Evolutionary conservation across 352 stramenopile species (phyloP), one percentile per base, ranked within the genome.

Genomic region (Blastocystis sp.): DNA sequence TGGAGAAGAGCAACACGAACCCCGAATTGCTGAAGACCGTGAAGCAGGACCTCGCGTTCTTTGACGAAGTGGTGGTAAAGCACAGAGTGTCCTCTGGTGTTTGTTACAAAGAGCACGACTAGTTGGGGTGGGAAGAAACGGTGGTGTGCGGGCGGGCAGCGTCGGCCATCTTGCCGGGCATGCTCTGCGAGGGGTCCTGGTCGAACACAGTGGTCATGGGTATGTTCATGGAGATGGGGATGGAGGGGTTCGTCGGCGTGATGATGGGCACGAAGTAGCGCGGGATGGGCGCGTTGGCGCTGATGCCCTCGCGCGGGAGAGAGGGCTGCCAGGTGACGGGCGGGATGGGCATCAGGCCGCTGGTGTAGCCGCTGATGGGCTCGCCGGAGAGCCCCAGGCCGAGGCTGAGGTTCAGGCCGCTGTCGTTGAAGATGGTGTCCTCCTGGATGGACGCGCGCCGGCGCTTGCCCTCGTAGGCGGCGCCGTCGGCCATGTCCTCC

Each of bases 391-490:
- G 48, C 6, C 48, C 48, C 24, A 79, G 24, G 54, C 54, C 34
- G 6, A 81, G 24, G 38, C 63, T 81, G 19, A 81, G 52, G 3
- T 63, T 63, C 43, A 81, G 52, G 7, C 21, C 40, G 17, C 28
- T 64, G 21, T 81, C 71, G 40, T 68, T 81, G 52, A 81, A 66
- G 3, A 81, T 21, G 42, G 19, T 65, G 40, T 81, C 71, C 3
- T 81, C 71, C 71, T 81, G 71, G 38, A 59, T 81, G n/a, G 69
- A 61, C 4, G 71, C 40, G 24, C 71, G 71, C 11, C 71, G 71
- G 6, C 45, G 40, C 38, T n/a, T 14, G 3, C 62, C 34, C 19
- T 81, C 71, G 57, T 66, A 64, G 7, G 52, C 57, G 34, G 9
- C 17, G 19, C 21, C 6, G 11, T 81, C 71, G 34, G 3, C n/a